Percentiles rank a stretch among this genome's conserved stretches.
These are phyloP conservation scores for Primulina eburnea DNA, from an alignment of 257 asterid genomes.

Conservation along the genomic window DNA sequence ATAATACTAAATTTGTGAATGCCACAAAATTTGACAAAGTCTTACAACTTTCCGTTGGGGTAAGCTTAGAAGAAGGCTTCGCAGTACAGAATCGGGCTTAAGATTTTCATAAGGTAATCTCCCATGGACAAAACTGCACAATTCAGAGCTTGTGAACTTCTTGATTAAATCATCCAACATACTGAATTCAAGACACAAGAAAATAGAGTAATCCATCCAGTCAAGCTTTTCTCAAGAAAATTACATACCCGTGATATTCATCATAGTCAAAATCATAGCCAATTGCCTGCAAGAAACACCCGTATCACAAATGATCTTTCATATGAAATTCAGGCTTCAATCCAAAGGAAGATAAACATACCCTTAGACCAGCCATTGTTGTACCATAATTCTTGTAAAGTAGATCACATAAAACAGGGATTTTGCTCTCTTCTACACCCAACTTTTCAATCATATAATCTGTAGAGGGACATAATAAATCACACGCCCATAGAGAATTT, in stretches of 20 bases:
- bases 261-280: conserved; percentile 96
- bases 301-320: conserved; percentile 1
- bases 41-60: conserved; percentile 87
- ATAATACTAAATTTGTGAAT: background rate
- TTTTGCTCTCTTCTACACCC: conserved; percentile 67
- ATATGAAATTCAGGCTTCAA: conserved; percentile 8
- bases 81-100: conserved; percentile 79
- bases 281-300: conserved; percentile 62
- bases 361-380: conserved; percentile 99
- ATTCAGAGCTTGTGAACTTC: background rate
- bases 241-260: conserved; percentile 72
- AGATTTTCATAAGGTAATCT: conserved; percentile 87
- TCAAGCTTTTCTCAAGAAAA: conserved; percentile 1
- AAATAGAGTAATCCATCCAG: background rate
- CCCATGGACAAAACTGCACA: conserved; percentile 89
- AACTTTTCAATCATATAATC: conserved; percentile 83
- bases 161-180: conserved; percentile 4
- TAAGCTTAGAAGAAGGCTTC: conserved; percentile 70
- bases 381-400: conserved; percentile 89
- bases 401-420: conserved; percentile 56
- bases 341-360: conserved; percentile 27
- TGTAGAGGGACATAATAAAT: conserved; percentile 27
- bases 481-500: conserved; percentile 1
- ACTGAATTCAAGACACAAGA: background rate
- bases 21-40: background rate